Base-by-base conservation (phyloP, 2,329 filamentous ascomycete species). In the Diaporthe australafricana region DNA sequence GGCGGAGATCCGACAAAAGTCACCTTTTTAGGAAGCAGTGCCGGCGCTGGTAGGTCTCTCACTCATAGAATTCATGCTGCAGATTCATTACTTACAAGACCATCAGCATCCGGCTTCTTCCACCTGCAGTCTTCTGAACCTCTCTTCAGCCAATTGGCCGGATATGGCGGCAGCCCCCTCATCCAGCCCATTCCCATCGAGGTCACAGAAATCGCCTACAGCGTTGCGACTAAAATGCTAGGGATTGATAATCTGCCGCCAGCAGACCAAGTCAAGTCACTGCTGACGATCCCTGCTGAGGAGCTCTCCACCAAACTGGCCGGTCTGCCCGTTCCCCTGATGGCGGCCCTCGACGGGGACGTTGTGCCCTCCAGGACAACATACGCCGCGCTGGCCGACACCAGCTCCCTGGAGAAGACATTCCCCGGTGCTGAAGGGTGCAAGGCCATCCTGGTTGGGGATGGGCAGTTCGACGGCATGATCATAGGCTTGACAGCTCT, bases 181-280 rank as follows among this genome's bases (percentile, higher is more conserved):
- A 63, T 73, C n/a, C 70, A 71, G 40, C 72, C 70, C 5, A 48
- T 68, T 7, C 70, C 70, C 3, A 7, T 27, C 7, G 32, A 52
- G 8, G 66, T 72, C 4, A 48, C 72, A 16, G 70, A 73, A 30
- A 47, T 52, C 17, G 70, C 60, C 20, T 73, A 70, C 27, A 45
- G 57, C 17, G 45, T 71, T 11, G 77, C 90, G 87, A 74, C 90
- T 86, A n/a, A 86, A 84, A 22, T 77, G 76, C 76, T 90, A 84
- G 40, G 85, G 79, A 71, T 88, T 81, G 56, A 88, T 84, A 52
- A 89, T 82, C 74, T 87, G 83, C 47, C 85, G 83, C 2, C 87
- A 87, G 71, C 85, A 83, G n/a, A 87, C 75, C 67, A 87, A 11
- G 70, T 75, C 22, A 57, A 77, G 25, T 50, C 65, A 12, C 70